phyloP scores from a whole-genome alignment of 2,329 filamentous ascomycete genomes.

The Diplocarpon mali region DNA sequence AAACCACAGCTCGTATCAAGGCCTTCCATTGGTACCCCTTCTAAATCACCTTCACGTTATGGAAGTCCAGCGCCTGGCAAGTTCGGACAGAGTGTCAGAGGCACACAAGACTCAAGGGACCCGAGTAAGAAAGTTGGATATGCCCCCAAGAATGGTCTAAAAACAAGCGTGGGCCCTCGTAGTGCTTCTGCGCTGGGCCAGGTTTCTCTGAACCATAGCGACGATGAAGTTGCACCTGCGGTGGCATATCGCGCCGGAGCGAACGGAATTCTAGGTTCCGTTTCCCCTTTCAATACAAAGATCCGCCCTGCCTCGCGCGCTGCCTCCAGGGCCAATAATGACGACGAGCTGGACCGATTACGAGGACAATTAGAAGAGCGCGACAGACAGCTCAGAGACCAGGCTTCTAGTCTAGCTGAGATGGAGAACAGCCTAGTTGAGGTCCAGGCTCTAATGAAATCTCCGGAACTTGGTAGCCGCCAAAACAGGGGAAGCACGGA shows the following conservation, averaged over 20 bases:
- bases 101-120: constrained; percentile 42
- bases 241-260: constrained; percentile 37
- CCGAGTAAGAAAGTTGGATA: constrained; percentile 42
- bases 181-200: constrained; percentile 49
- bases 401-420: constrained; percentile 69
- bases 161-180: constrained; percentile 41
- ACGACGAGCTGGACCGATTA: constrained; percentile 64
- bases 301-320: constrained; percentile 34
- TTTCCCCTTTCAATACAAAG: constrained; percentile 43
- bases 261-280: constrained; percentile 43
- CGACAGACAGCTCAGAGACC: constrained; percentile 80
- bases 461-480: constrained; percentile 37
- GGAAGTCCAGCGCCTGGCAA: constrained; percentile 51
- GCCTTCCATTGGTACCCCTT: constrained; percentile 43
- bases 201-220: constrained; percentile 35
- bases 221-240: constrained; percentile 46
- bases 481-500: constrained; percentile 39
- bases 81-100: constrained; percentile 53
- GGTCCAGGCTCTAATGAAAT: constrained; percentile 60
- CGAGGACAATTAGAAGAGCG: constrained; percentile 68
- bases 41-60: constrained; percentile 44
- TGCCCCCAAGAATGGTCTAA: constrained; percentile 36
- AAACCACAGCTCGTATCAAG: constrained; percentile 48
- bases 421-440: constrained; percentile 87
- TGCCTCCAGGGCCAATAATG: constrained; percentile 32